Conservation (phyloP, 148 eudicot genomes). For the Agrostemma githago region DNA sequence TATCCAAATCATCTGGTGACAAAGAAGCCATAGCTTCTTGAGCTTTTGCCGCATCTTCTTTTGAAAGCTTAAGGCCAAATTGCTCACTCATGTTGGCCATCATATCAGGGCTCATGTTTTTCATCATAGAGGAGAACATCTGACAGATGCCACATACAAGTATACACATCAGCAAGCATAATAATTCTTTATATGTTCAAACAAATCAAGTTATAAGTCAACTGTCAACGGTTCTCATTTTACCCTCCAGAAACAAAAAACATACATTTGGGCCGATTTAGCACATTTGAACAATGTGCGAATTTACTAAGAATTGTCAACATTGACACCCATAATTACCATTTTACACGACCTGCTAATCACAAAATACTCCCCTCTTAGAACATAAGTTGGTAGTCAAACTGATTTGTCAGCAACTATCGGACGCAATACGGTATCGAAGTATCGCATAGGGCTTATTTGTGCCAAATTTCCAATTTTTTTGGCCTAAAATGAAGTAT, state of each 20-base stretch:
- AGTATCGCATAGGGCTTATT: no score
- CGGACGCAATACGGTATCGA: no score
- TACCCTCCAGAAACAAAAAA: background rate
- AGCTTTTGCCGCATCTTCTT: conserved; percentile 93
- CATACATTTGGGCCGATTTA: background rate
- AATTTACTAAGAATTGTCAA: background rate
- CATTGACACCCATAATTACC: background rate
- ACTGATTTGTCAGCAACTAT: no score
- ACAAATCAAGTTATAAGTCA: background rate
- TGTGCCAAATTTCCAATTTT: no score
- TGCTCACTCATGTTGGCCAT: conserved; percentile 97
- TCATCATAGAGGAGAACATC: conserved; percentile 90
- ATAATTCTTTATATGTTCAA: background rate
- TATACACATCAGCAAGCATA: background rate
- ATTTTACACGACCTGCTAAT: background rate
- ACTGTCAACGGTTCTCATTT: background rate
- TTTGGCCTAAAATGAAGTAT: no score
- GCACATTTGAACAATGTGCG: background rate
- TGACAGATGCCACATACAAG: conserved; percentile 26
- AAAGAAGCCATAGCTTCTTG: conserved; percentile 94
- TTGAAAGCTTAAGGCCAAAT: conserved; percentile 87
- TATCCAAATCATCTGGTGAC: conserved; percentile 82
- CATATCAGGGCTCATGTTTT: conserved; percentile 98
- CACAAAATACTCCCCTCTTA: background rate
- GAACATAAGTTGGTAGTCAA: background rate